A percentile compares a stretch with the other conserved stretches of the same genome.
Conservation (phyloP, 1,284 basidiomycete species). For the Ustanciosporium gigantosporum region DNA sequence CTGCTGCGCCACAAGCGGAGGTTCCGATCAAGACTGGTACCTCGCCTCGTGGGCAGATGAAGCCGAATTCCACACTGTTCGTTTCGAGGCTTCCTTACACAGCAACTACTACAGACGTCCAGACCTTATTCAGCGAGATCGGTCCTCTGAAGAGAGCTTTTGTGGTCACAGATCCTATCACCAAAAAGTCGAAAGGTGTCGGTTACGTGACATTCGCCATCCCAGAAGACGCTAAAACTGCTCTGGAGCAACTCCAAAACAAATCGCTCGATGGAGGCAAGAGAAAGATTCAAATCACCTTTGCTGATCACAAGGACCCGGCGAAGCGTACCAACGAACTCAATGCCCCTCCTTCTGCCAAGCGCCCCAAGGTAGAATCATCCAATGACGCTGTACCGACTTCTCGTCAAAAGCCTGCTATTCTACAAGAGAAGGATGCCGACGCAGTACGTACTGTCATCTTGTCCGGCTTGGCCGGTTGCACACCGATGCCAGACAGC, state of each 20-base stretch:
- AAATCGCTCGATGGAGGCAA: constrained; percentile 52
- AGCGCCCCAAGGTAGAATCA: constrained; percentile 6
- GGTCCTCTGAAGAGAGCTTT: constrained; percentile 93
- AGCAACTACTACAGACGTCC: constrained; percentile 84
- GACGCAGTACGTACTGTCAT: constrained; percentile 57
- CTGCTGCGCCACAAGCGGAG: neutral
- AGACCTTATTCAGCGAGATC: constrained; percentile 90
- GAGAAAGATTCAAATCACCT: constrained; percentile 50
- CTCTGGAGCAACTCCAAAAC: constrained; percentile 52
- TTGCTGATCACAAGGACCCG: constrained; percentile 48
- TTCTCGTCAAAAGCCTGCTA: neutral
- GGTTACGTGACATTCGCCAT: constrained; percentile 94
- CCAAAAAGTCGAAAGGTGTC: constrained; percentile 89
- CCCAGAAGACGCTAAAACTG: constrained; percentile 74
- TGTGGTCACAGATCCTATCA: constrained; percentile 78
- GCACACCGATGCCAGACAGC: constrained; percentile 44
- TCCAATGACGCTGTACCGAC: neutral
- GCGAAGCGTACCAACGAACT: constrained; percentile 22
- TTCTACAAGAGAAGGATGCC: constrained; percentile 36
- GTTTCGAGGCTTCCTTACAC: constrained; percentile 73
- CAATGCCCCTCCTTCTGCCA: constrained; percentile 11
- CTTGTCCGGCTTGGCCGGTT: constrained; percentile 48
- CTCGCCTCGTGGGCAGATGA: neutral
- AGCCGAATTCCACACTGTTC: constrained; percentile 59
- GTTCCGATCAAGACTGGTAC: neutral